phyloP scores from a whole-genome alignment of 129 eudicot genomes.

The Dittrichia graveolens region DNA sequence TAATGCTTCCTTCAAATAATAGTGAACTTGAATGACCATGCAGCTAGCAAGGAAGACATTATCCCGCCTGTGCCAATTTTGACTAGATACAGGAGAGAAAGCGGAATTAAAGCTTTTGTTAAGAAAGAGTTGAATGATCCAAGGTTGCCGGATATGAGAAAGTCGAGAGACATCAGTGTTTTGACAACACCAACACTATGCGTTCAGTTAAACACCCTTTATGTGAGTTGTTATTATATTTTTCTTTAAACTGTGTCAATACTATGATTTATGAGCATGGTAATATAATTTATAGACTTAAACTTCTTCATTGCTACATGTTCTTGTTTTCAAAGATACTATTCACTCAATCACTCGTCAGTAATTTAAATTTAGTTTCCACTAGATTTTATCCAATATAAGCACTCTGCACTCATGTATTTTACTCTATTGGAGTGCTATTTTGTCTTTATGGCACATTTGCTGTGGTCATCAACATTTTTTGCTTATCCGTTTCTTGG shows the following conservation, averaged over 20 bases:
- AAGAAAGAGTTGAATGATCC: slow-evolving; percentile 79
- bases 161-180: slow-evolving; percentile 78
- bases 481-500: no score
- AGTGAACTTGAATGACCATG: slow-evolving; percentile 30
- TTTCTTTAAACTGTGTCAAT: neutral
- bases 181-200: slow-evolving; percentile 81
- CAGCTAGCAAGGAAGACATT: slow-evolving; percentile 91
- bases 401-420: neutral
- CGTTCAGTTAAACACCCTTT: slow-evolving; percentile 84
- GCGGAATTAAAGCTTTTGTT: slow-evolving; percentile 81
- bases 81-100: slow-evolving; percentile 84
- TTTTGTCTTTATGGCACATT: no score
- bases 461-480: no score
- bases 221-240: slow-evolving; percentile 56
- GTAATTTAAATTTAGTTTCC: neutral
- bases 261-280: slow-evolving; percentile 10
- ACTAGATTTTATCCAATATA: neutral
- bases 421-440: neutral
- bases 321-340: slow-evolving; percentile 2
- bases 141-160: slow-evolving; percentile 81
- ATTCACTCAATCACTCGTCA: neutral
- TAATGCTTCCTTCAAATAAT: slow-evolving; percentile 8
- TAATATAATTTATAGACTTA: neutral
- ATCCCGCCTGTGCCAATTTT: slow-evolving; percentile 94
- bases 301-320: neutral